Evolutionary conservation across 352 stramenopile genomes (phyloP), one percentile per base, ranked within the genome.

Genomic region (Phytophthora litchii): DNA sequence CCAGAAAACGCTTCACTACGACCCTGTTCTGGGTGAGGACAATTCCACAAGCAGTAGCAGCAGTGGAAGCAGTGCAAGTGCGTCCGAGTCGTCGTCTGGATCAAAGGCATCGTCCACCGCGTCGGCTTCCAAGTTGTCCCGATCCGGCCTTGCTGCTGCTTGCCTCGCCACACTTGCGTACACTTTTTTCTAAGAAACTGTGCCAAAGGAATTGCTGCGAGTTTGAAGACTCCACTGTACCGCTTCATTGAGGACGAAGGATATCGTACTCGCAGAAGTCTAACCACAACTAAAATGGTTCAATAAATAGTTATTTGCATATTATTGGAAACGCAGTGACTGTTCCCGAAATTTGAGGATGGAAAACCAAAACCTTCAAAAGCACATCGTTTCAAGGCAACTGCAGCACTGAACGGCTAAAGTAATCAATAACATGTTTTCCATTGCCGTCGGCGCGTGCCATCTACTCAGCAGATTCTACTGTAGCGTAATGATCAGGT

Each of bases 1-100:
- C 46, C 55, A 11, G 0, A 47, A 54, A 7, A 72, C 40, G n/a
- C 45, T 86, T 12, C 72, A 75, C 60, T 86, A 86, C 66, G 76
- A 86, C 38, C 76, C 76, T 2, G 76, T 86, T 7, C 52, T 78
- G n/a, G 70, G 73, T 4, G 52, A 62, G 1, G 59, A 68, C 25
- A 34, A 23, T n/a, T 54, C 35, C n/a, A 48, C 37, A 1, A 61
- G 16, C 0, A 44, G 25, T 0, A 56, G 35, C 54, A 51, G 17
- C 0, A 54, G 34, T 41, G 38, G 12, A 10, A 53, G 46, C 31
- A 51, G 32, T 8, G 40, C 16, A 4, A 49, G 31, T 12, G 9
- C 14, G 9, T 45, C 37, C 12, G 4, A 4, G 46, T 40, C 55
- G 4, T 57, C 52, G 3, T 53, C 54, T 29, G 49, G 17, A 2